Conservation (phyloP, 495 filamentous ascomycete species). For the Stereocaulon alpinum region DNA sequence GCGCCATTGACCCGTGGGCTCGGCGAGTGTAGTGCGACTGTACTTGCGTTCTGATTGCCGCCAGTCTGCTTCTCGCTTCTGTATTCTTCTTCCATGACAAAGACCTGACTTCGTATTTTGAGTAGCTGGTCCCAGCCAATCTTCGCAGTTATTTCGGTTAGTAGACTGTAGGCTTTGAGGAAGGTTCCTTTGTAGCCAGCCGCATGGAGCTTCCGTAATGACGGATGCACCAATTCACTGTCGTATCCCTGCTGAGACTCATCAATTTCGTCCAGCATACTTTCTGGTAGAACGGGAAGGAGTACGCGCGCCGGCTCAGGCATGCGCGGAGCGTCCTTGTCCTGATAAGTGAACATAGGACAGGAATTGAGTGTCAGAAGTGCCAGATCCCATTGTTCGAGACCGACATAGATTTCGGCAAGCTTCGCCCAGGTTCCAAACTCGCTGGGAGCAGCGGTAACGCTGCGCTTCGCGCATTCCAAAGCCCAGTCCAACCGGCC, state of each 20-base stretch:
- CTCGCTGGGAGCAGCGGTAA: constrained; percentile 89
- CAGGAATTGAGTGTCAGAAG: constrained; percentile 96
- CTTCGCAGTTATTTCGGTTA: constrained; percentile 88
- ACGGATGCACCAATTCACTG: constrained; percentile 77
- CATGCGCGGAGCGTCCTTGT: constrained; percentile 91
- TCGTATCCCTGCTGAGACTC: constrained; percentile 66
- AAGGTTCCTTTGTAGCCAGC: constrained; percentile 88
- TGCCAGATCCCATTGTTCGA: constrained; percentile 90
- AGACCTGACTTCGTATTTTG: constrained; percentile 87
- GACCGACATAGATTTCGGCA: constrained; percentile 80
- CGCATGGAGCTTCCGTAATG: constrained; percentile 75
- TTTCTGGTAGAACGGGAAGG: constrained; percentile 78
- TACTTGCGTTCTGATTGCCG: constrained; percentile 56
- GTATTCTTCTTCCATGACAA: constrained; percentile 99
- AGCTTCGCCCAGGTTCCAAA: constrained; percentile 94
- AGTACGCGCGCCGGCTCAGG: constrained; percentile 78
- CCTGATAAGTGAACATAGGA: constrained; percentile 99
- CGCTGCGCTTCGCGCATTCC: constrained; percentile 86
- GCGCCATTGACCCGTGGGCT: constrained; percentile 53
- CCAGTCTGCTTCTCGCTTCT: constrained; percentile 72
- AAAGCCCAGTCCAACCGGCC: constrained; percentile 76
- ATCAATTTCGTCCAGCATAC: constrained; percentile 90
- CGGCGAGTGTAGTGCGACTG: constrained; percentile 57
- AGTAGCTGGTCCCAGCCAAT: constrained; percentile 97
- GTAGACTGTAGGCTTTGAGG: constrained; percentile 81